Base-by-base conservation (phyloP, 257 asterid genomes). In the Lavandula angustifolia region DNA sequence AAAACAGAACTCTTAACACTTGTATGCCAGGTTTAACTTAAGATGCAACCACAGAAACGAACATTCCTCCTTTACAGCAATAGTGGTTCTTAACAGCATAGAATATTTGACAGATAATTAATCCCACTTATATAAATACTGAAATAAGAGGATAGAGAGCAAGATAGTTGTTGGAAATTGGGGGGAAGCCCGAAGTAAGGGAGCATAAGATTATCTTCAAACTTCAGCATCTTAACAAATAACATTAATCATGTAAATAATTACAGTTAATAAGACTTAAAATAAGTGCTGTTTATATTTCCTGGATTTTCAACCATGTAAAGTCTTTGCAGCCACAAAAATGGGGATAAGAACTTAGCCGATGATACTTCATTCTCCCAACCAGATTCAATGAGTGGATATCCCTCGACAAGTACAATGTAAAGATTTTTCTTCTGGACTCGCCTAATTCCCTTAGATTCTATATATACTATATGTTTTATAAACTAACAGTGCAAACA, bases 11-110 rank as follows among this genome's bases (percentile, higher is more conserved):
- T 67, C 43, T 57, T 13, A 22, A 38, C 14, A 50, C 64, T 40
- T 56, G 60, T 54, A 44, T 53, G 48, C 49, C 50, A 68, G 33
- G 61, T 62, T 33, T 63, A 54, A 31, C 56, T 38, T 43, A 42
- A 29, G 29, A 13, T 13, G 10, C 11, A 10, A 18, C 27, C 12
- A 37, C 51, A 59, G 51, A 14, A 46, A 48, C 10, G 6, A 48
- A 2, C 13, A 61, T 70, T 70, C 56, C 35, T 6, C 34, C 44
- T 61, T 62, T n/a, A 9, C 4, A 32, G 27, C 22, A 41, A 34
- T 13, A 27, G 29, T 52, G n/a, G 32, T 18, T 41, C 14, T 7
- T 60, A 42, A 42, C 53, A 22, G 42, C 60, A 27, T 18, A 60
- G 33, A 51, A 22, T 3, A 51, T 51, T 51, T 51, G 35, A 51